Conservation (phyloP, 306 rosid genomes). For the cucumber (Cucumis sativus) region DNA sequence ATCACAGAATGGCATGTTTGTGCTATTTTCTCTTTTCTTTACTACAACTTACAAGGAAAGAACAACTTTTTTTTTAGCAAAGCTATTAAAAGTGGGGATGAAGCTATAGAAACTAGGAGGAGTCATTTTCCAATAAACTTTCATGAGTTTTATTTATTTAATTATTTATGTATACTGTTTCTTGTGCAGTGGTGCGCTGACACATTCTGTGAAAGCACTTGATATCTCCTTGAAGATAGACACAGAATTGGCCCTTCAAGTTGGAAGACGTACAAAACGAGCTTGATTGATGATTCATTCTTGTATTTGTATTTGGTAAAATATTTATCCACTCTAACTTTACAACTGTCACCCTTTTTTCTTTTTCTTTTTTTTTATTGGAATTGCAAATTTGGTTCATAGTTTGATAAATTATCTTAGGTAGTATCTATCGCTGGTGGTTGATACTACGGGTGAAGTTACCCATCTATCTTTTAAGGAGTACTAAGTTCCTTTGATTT, state of each 20-base stretch:
- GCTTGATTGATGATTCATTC: slow-evolving; percentile 38
- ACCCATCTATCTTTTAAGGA: too few species aligned
- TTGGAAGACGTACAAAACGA: slow-evolving; percentile 83
- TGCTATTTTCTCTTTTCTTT: not conserved
- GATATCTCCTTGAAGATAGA: slow-evolving; percentile 93
- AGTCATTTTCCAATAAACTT: not conserved
- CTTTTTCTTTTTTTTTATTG: too few species aligned
- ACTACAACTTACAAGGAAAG: not conserved
- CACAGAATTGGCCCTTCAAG: slow-evolving; percentile 79
- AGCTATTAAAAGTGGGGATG: not conserved
- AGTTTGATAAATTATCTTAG: too few species aligned
- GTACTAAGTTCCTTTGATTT: too few species aligned
- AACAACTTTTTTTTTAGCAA: not conserved
- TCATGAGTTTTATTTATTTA: not conserved
- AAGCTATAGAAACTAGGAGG: not conserved
- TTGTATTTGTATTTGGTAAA: not conserved
- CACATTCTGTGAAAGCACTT: slow-evolving; percentile 91
- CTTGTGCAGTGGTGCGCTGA: slow-evolving; percentile 73
- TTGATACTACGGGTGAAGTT: too few species aligned
- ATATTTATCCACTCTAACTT: not conserved
- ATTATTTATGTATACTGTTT: too few species aligned
- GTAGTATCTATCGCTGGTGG: too few species aligned
- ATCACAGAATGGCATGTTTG: not conserved
- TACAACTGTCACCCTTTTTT: not conserved
- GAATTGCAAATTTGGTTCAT: too few species aligned